Evolutionary conservation across 306 rosid genomes (phyloP), one percentile per base, ranked within the genome.

Genomic region (Cajanus cajan): DNA sequence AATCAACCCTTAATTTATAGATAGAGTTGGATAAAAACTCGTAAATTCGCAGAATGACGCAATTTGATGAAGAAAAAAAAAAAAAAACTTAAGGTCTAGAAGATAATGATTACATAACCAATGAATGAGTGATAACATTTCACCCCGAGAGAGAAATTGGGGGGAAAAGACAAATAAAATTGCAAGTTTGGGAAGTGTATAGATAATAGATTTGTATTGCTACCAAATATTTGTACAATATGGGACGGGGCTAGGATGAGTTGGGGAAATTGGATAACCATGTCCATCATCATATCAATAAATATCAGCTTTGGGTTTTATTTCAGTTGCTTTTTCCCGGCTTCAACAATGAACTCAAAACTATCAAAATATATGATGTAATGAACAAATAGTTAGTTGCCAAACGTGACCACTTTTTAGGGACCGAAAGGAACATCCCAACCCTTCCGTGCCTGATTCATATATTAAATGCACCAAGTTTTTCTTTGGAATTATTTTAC

Each of bases 321-420:
- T n/a, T 45, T 47, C 41, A 9, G 33, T 18, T 71, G 12, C 47
- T 13, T 37, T 70, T 70, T 28, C 44, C 61, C 16, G 4, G 50
- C 36, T 9, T 50, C 0, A 52, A 7, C 47, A 71, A 51, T 58
- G 57, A 71, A 71, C 57, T 50, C 0, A 57, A 55, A 41, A 73
- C n/a, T 73, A 24, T 55, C 25, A 14, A 28, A 47, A 0, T 11
- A 59, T 37, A 59, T 7, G 21, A 44, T 70, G 54, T 64, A 58
- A 58, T 21, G 72, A 79, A 79, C 65, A 47, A 50, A 25, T 63
- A 36, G 74, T 31, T 51, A 19, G 54, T 51, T 51, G 79, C 68
- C 79, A 50, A 64, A 75, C 21, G 61, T 10, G 0, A 24, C 37
- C 66, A 65, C 66, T 64, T 50, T 44, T 76, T 12, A 31, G 39